Evolutionary conservation across 83 land plant species (phyloP).

Genomic region (Isoetes engelmannii): DNA sequence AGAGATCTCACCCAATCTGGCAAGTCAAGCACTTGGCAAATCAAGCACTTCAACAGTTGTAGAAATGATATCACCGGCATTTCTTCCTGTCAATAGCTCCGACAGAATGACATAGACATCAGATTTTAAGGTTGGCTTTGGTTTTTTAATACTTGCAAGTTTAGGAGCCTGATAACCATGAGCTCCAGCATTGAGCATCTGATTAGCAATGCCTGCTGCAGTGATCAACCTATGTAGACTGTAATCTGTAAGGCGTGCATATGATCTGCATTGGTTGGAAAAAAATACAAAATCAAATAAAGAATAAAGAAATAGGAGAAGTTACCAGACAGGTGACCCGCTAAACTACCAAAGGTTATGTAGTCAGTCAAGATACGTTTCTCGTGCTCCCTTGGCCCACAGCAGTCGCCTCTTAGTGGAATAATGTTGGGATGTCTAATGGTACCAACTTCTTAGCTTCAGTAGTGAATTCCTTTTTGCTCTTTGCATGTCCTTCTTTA

Average conservation of each 20-base stretch:
- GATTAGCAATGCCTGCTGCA: constrained; percentile 70
- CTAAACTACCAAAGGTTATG: constrained; percentile 57
- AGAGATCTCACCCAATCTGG: constrained; percentile 84
- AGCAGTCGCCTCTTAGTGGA: constrained; percentile 64
- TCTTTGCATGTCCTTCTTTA: constrained; percentile 71
- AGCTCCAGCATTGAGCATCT: constrained; percentile 79
- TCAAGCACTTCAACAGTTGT: constrained; percentile 86
- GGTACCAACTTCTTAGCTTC: constrained; percentile 63
- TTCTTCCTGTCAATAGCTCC: constrained; percentile 78
- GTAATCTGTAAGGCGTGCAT: constrained; percentile 66
- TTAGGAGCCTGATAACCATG: constrained; percentile 93
- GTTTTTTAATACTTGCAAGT: constrained; percentile 57
- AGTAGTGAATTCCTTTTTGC: constrained; percentile 63
- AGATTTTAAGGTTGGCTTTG: constrained; percentile 60
- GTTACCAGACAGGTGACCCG: constrained; percentile 75
- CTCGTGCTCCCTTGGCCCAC: constrained; percentile 94
- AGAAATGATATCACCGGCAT: constrained; percentile 93
- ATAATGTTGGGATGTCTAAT: constrained; percentile 61
- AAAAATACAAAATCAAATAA: too few species aligned
- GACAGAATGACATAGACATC: constrained; percentile 88
- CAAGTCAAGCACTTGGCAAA: constrained; percentile 84
- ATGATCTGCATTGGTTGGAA: too few species aligned
- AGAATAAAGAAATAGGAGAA: too few species aligned
- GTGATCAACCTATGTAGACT: constrained; percentile 89
- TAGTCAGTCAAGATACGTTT: constrained; percentile 66